A percentile compares a stretch with the other conserved stretches of the same genome.
phyloP scores from a whole-genome alignment of 106 monocot genomes.

The Platanthera guangdongensis region DNA sequence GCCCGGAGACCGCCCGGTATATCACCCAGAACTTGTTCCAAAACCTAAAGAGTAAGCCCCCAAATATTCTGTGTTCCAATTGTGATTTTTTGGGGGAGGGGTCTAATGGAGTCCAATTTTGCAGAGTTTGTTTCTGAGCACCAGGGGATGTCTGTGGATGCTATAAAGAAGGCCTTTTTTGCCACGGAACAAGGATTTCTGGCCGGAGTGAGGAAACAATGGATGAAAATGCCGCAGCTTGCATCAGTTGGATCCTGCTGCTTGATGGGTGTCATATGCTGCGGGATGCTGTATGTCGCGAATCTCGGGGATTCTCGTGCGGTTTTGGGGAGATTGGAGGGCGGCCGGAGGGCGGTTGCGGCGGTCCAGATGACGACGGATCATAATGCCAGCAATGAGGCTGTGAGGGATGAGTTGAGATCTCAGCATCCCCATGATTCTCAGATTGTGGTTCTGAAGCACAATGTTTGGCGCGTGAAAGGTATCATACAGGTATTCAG shows the following conservation, averaged over 20 bases:
- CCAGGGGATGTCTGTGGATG: conserved; percentile 23
- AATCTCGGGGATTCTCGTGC: conserved; percentile 29
- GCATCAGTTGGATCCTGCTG: conserved; percentile 29
- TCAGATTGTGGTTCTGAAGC: conserved; percentile 25
- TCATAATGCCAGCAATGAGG: conserved; percentile 28
- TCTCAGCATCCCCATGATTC: conserved; percentile 31
- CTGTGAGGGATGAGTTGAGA: conserved; percentile 23
- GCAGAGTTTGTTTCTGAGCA: conserved; percentile 31
- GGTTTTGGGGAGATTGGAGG: conserved; percentile 24
- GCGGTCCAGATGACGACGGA: conserved; percentile 28
- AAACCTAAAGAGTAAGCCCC: conserved; percentile 20
- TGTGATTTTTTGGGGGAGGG: not conserved
- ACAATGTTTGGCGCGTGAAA: conserved; percentile 38
- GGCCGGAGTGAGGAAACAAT: conserved; percentile 16
- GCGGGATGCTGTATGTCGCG: conserved; percentile 21
- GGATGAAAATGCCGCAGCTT: conserved; percentile 25
- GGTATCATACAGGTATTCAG: conserved; percentile 31
- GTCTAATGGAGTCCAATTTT: conserved; percentile 1
- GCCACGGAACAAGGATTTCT: conserved; percentile 30
- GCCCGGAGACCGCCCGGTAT: conserved; percentile 24
- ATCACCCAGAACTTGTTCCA: conserved; percentile 21
- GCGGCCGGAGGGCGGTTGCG: conserved; percentile 12
- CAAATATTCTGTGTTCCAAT: not conserved
- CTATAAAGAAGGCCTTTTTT: conserved; percentile 24
- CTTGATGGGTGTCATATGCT: conserved; percentile 19